Evolutionary conservation across 2,329 filamentous ascomycete species (phyloP).

Genomic region (Colletotrichum lentis): DNA sequence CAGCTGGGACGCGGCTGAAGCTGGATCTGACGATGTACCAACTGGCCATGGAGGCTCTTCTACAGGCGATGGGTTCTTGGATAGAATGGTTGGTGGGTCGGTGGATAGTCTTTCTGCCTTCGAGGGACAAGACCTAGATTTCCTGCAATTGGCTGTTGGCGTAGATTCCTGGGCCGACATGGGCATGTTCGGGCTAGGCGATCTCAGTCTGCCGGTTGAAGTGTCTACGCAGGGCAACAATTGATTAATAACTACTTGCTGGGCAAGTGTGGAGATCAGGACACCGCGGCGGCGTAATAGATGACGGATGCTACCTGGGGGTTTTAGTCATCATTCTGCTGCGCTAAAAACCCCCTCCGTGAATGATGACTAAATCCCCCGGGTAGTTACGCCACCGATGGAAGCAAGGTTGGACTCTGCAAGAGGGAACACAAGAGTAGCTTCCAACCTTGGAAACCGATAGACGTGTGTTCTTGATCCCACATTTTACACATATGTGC

Average conservation of each 20-base stretch:
- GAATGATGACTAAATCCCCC: too few relatives aligned
- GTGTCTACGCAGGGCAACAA: too few relatives aligned
- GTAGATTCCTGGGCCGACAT: slow-evolving; percentile 6
- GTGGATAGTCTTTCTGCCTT: neutral
- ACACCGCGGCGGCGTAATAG: too few relatives aligned
- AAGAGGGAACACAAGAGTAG: neutral
- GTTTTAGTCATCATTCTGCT: too few relatives aligned
- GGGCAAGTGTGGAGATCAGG: too few relatives aligned
- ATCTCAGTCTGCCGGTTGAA: neutral
- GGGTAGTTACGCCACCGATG: too few relatives aligned
- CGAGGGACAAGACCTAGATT: neutral
- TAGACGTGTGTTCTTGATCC: neutral
- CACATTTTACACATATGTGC: too few relatives aligned
- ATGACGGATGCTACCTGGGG: too few relatives aligned
- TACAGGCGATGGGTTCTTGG: neutral
- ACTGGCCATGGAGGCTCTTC: neutral
- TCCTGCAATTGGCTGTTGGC: slow-evolving; percentile 7
- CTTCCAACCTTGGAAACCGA: neutral
- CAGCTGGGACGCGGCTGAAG: neutral
- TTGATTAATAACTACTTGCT: too few relatives aligned
- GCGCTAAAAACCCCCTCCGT: too few relatives aligned
- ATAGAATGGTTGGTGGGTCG: neutral
- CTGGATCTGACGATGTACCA: neutral
- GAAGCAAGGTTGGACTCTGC: too few relatives aligned
- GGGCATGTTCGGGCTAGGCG: neutral